phyloP scores from a whole-genome alignment of 345 rosid genomes.

The Lepidium aucheri region DNA sequence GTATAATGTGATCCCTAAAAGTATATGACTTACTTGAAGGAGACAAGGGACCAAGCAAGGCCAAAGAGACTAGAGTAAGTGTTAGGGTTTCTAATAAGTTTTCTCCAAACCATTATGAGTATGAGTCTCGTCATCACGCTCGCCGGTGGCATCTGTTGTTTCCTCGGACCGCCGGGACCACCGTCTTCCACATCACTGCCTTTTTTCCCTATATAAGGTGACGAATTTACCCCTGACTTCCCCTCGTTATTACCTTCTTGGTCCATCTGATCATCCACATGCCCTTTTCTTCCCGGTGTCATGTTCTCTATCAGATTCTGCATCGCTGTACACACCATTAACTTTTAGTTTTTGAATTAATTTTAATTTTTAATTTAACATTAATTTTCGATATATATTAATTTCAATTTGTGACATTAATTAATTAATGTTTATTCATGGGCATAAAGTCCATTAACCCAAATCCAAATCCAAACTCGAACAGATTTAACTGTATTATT shows the following conservation, averaged over 20 bases:
- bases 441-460: no score
- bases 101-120: slow-evolving; percentile 73
- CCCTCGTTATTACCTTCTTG: slow-evolving; percentile 37
- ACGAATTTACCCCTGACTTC: slow-evolving; percentile 33
- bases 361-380: no score
- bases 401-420: no score
- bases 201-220: slow-evolving; percentile 42
- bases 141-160: slow-evolving; percentile 64
- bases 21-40: slow-evolving; percentile 36
- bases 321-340: slow-evolving; percentile 44
- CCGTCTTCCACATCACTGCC: slow-evolving; percentile 34
- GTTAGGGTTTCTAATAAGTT: slow-evolving; percentile 69
- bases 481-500: no score
- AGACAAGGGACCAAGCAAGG: slow-evolving; percentile 60
- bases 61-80: slow-evolving; percentile 66
- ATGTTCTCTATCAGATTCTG: slow-evolving; percentile 53
- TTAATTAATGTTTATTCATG: no score
- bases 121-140: slow-evolving; percentile 68
- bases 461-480: no score
- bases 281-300: slow-evolving; percentile 42
- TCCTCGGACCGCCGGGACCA: slow-evolving; percentile 29
- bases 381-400: no score
- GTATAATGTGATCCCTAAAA: no score
- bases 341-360: not conserved
- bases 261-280: slow-evolving; percentile 37